Evolutionary conservation across 1,284 basidiomycete genomes (phyloP), one percentile per base, ranked within the genome.

Genomic region (Heterobasidion parviporum): DNA sequence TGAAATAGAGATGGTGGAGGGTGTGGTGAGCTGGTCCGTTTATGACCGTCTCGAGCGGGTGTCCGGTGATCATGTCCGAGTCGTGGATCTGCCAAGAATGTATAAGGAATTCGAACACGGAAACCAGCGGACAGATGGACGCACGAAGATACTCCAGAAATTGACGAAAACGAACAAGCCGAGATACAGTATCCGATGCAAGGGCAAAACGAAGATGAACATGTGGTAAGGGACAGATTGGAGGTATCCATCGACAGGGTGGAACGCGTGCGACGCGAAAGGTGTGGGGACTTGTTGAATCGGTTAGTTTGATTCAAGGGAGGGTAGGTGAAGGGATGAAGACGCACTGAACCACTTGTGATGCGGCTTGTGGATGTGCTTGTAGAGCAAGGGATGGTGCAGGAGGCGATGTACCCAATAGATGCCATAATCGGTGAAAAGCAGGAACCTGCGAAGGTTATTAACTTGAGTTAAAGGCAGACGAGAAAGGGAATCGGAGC

Each of bases 1-100:
- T 97, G 72, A 97, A 98, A 75, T 95, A 94, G 43, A 98, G 72
- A 67, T 98, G 96, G 69, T 98, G 95, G 48, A 98, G 77, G 0
- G 95, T 98, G 72, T 99, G 96, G 67, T 99, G 96, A 4, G 96
- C 93, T 3, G 96, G 97, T 12, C 94, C 94, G 72, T 99, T 99
- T 75, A 99, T 96, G 69, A 94, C 72, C 65, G 80, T 85, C 72
- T 98, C 96, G 2, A 97, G 78, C 7, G 87, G 77, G 68, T 93
- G 89, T n/a, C 90, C 94, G 50, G 91, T 92, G 68, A 98, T 87
- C 94, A 99, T 98, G 75, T 99, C 97, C n/a, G 92, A 95, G 71
- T 99, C 96, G 70, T 99, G 96, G 64, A 99, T 99, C 89, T 92
- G 62, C 18, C 8, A 14, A 49, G n/a, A 20, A n/a, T 35, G 16